Conservation (phyloP, 1,284 basidiomycete species). For the Xanthoconium separans region DNA sequence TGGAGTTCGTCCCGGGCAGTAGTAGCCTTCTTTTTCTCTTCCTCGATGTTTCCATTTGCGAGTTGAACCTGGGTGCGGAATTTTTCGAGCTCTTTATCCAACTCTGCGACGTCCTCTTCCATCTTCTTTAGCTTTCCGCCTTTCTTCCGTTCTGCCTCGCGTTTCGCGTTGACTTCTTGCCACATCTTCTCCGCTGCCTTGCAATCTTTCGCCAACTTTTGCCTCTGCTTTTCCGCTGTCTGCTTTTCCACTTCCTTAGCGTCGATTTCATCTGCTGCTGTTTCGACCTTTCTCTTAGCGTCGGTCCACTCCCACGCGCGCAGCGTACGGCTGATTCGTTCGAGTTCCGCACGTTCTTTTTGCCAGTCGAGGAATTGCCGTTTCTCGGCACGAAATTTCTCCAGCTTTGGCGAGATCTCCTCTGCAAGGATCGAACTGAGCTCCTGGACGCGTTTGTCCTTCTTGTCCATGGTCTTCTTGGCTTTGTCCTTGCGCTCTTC, state of each 20-base stretch:
- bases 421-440: slow-evolving; percentile 79
- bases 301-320: slow-evolving; percentile 90
- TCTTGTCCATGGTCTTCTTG: slow-evolving; percentile 95
- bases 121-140: slow-evolving; percentile 77
- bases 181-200: slow-evolving; percentile 51
- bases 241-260: slow-evolving; percentile 46
- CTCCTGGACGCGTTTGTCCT: slow-evolving; percentile 95
- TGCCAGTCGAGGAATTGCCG: slow-evolving; percentile 89
- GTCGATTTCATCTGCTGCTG: slow-evolving; percentile 56
- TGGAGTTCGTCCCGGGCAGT: slow-evolving; percentile 57
- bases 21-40: slow-evolving; percentile 72
- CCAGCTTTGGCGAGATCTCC: slow-evolving; percentile 94
- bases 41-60: slow-evolving; percentile 72
- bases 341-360: slow-evolving; percentile 86
- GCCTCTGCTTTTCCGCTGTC: slow-evolving; percentile 48
- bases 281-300: slow-evolving; percentile 44
- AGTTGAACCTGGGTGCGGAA: slow-evolving; percentile 87
- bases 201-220: slow-evolving; percentile 48
- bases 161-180: slow-evolving; percentile 64
- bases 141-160: slow-evolving; percentile 66
- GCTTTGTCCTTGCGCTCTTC: slow-evolving; percentile 99
- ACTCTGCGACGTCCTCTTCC: slow-evolving; percentile 72
- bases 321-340: slow-evolving; percentile 82
- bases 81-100: slow-evolving; percentile 88
- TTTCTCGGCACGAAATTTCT: slow-evolving; percentile 90